A percentile compares a stretch with the other conserved stretches of the same genome.
Conservation (phyloP, 1,284 basidiomycete genomes). For the Uromyces viciae-fabae region DNA sequence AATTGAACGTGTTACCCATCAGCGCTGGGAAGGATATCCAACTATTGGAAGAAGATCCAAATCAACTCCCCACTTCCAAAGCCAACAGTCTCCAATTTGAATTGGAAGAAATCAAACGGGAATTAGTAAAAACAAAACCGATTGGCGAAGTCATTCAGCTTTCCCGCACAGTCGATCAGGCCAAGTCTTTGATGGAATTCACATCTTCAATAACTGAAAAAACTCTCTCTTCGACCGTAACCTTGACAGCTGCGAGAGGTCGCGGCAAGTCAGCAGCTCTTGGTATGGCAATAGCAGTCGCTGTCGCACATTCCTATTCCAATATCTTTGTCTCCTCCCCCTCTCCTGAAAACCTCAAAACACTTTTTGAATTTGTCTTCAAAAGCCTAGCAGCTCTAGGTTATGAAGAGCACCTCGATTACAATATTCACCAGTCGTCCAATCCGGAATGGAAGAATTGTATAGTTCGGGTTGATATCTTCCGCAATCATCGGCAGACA, state of each 20-base stretch:
- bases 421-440: conserved; percentile 89
- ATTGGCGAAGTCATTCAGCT: conserved; percentile 85
- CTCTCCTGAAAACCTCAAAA: conserved; percentile 94
- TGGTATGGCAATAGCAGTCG: conserved; percentile 87
- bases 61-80: conserved; percentile 56
- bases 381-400: conserved; percentile 91
- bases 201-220: conserved; percentile 87
- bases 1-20: conserved; percentile 93
- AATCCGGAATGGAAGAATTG: conserved; percentile 87
- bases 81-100: conserved; percentile 62
- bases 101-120: conserved; percentile 75
- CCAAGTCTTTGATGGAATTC: conserved; percentile 84
- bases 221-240: conserved; percentile 88
- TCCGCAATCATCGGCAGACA: conserved; percentile 86
- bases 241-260: conserved; percentile 88
- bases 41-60: conserved; percentile 59
- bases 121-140: conserved; percentile 76
- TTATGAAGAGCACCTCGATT: conserved; percentile 96
- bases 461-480: conserved; percentile 92
- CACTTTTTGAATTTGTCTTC: conserved; percentile 96
- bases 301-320: conserved; percentile 88
- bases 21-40: conserved; percentile 92
- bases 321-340: conserved; percentile 99
- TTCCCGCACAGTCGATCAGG: conserved; percentile 80
- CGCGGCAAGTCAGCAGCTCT: conserved; percentile 95